A percentile compares a stretch with the other conserved stretches of the same genome.
Evolutionary conservation across 1,139 yeast species (phyloP).

Genomic region (Kurtzmaniella quercitrusa): DNA sequence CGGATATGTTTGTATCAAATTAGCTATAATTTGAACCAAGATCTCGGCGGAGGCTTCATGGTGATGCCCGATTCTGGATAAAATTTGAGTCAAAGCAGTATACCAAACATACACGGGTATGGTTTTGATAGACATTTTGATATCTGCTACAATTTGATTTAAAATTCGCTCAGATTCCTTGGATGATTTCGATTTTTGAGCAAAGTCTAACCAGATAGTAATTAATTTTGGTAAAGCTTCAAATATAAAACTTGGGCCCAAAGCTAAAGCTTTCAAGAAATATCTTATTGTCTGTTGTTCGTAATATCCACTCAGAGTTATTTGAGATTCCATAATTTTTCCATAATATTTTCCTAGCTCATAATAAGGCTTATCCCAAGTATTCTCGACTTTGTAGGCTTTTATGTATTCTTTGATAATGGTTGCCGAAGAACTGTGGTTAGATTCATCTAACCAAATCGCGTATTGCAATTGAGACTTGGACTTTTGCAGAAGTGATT

Average conservation of each 20-base stretch:
- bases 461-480: slow-evolving; percentile 72
- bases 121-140: slow-evolving; percentile 40
- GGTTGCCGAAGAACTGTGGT: slow-evolving; percentile 73
- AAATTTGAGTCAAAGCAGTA: slow-evolving; percentile 78
- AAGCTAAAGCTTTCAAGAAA: slow-evolving; percentile 63
- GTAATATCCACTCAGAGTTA: slow-evolving; percentile 53
- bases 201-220: slow-evolving; percentile 89
- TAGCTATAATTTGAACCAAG: slow-evolving; percentile 52
- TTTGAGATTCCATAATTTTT: slow-evolving; percentile 64
- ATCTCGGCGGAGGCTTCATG: slow-evolving; percentile 54
- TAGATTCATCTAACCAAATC: slow-evolving; percentile 84
- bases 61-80: slow-evolving; percentile 72
- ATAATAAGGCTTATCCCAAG: slow-evolving; percentile 80
- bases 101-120: slow-evolving; percentile 73
- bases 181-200: slow-evolving; percentile 29
- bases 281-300: slow-evolving; percentile 62
- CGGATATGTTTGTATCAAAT: slow-evolving; percentile 65
- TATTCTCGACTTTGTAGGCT: slow-evolving; percentile 52
- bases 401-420: slow-evolving; percentile 66
- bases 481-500: slow-evolving; percentile 27
- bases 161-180: slow-evolving; percentile 37
- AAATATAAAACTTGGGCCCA: slow-evolving; percentile 66
- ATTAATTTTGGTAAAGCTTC: slow-evolving; percentile 88
- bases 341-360: slow-evolving; percentile 77
- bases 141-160: slow-evolving; percentile 47